Evolutionary conservation across 768 basidiomycete species (phyloP), one percentile per base, ranked within the genome.

Genomic region (Suillus bovinus): DNA sequence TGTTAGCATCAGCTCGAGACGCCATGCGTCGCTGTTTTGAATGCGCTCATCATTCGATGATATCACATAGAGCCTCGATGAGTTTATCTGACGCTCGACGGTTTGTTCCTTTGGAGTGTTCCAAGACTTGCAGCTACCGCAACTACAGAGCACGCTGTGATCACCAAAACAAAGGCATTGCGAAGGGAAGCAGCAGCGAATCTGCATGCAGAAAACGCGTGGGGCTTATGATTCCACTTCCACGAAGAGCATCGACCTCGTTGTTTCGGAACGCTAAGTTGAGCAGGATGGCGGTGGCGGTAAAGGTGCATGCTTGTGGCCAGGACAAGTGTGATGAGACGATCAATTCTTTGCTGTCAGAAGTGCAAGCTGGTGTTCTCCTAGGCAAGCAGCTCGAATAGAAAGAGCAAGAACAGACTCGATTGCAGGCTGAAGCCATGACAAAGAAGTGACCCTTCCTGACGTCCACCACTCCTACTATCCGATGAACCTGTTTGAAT

Each of bases 301-400:
- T 0, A 84, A 84, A 0, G 87, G 86, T 3, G 81, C 79, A 55
- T 85, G 80, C 64, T 80, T 83, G 5, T 74, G 70, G 14, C 74
- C 68, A 5, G 67, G 56, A 60, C 50, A 85, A 65, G 66, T 89
- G 39, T 41, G 3, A 86, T 2, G 80, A 78, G 0, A 16, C 38
- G 0, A 38, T 16, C 38, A 6, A 17, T 39, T 7, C 0, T 17
- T 39, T 38, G 16, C 5, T 17, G 39, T 39, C 17, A 17, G 39
- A 17, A 17, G 39, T 17, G 6, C 1, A 7, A 17, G 16, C 17
- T 39, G 39, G 39, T 70, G 17, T 79, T 74, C 11, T 78, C 77
- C 52, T 78, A 76, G 5, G 88, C 86, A 31, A 90, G 75, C 66
- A 85, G 82, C 71, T 91, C 90, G 68, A 91, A 93, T 68, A 42